phyloP scores from a whole-genome alignment of 1,284 basidiomycete genomes.

The Cutaneotrichosporon daszewskae region DNA sequence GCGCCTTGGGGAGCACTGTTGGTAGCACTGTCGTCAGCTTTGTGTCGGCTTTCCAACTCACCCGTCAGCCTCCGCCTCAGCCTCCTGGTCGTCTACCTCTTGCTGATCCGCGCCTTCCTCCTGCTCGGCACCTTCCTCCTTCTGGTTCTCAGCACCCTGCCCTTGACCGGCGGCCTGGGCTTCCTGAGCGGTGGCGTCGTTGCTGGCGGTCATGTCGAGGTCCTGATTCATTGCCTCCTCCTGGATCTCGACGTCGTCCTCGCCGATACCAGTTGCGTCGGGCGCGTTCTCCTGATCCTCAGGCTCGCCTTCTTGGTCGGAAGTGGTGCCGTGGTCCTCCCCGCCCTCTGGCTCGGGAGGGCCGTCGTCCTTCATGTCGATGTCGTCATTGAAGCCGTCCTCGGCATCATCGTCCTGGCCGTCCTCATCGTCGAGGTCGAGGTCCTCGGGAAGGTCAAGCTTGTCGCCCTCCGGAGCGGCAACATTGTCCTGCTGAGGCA shows the following conservation, averaged over 20 bases:
- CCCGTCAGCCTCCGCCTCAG: slow-evolving; percentile 29
- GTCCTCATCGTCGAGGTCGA: slow-evolving; percentile 56
- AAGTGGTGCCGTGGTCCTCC: slow-evolving; percentile 36
- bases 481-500: slow-evolving; percentile 54
- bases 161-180: slow-evolving; percentile 39
- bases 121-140: slow-evolving; percentile 35
- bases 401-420: slow-evolving; percentile 49
- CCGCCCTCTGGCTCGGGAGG: slow-evolving; percentile 34
- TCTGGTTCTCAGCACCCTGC: slow-evolving; percentile 26
- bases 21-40: slow-evolving; percentile 19
- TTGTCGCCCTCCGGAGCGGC: slow-evolving; percentile 69
- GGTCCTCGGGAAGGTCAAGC: slow-evolving; percentile 76
- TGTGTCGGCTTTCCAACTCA: slow-evolving; percentile 29
- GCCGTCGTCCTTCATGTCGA: slow-evolving; percentile 20
- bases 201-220: slow-evolving; percentile 35
- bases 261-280: slow-evolving; percentile 34
- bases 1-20: slow-evolving; percentile 27
- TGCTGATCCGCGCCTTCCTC: slow-evolving; percentile 19
- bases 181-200: slow-evolving; percentile 34
- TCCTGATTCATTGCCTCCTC: slow-evolving; percentile 34
- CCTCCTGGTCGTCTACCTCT: slow-evolving; percentile 35
- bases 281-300: slow-evolving; percentile 35
- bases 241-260: slow-evolving; percentile 34
- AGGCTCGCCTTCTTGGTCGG: slow-evolving; percentile 39
- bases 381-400: slow-evolving; percentile 17